Evolutionary conservation across 306 rosid genomes (phyloP).

Genomic region (Echinosophora koreensis): DNA sequence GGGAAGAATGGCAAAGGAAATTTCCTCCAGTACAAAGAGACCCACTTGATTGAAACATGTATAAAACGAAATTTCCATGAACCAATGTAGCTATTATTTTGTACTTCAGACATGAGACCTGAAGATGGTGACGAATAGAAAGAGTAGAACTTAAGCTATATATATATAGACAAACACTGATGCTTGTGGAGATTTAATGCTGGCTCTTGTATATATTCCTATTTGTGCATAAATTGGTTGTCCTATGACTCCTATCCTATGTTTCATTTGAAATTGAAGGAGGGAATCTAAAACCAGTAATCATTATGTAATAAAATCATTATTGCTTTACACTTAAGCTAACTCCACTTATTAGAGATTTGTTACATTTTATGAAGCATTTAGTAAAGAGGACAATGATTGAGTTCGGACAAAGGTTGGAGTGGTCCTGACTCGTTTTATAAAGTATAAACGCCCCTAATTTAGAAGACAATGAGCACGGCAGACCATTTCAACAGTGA

Average conservation of each 20-base stretch:
- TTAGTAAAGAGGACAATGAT: constrained; percentile 38
- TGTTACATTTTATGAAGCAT: neutral
- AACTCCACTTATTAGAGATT: constrained; percentile 4
- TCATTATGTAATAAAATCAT: constrained; percentile 20
- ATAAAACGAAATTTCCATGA: constrained; percentile 61
- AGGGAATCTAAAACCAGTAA: neutral
- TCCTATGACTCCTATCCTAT: neutral
- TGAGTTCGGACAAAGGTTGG: too few relatives aligned
- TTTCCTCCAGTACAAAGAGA: constrained; percentile 59
- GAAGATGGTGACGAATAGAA: constrained; percentile 29
- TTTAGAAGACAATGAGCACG: too few relatives aligned
- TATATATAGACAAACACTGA: constrained; percentile 10
- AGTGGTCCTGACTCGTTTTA: too few relatives aligned
- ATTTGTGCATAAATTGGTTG: neutral
- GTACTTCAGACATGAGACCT: constrained; percentile 22
- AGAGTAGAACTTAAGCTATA: constrained; percentile 46
- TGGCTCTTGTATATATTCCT: constrained; percentile 10
- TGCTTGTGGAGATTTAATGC: neutral
- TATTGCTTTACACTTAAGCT: constrained; percentile 48
- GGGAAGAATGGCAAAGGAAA: constrained; percentile 56
- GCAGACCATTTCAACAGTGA: too few relatives aligned
- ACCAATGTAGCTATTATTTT: constrained; percentile 29
- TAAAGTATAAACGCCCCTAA: too few relatives aligned
- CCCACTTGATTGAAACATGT: constrained; percentile 25
- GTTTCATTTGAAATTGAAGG: neutral